A percentile compares a stretch with the other conserved stretches of the same genome.
These are phyloP conservation scores for Xylaria venustula DNA, from an alignment of 495 filamentous ascomycete species.

Conservation along the genomic window DNA sequence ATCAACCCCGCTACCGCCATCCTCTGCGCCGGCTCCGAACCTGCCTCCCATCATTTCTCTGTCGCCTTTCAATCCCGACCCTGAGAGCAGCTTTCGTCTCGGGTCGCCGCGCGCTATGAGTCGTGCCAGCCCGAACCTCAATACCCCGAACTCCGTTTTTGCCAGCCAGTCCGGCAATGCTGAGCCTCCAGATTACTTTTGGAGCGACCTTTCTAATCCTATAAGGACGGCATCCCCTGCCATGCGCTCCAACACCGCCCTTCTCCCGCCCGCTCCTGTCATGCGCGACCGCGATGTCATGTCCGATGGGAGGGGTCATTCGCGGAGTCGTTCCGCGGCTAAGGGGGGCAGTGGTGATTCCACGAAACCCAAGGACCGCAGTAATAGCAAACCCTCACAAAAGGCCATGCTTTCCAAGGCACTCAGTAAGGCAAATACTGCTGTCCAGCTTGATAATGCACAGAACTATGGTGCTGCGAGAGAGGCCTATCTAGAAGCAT, in stretches of 20 bases:
- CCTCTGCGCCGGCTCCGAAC: conserved; percentile 33
- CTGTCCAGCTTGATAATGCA: conserved; percentile 90
- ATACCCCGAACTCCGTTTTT: conserved; percentile 11
- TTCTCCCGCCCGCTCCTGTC: conserved; percentile 24
- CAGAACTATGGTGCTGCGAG: conserved; percentile 92
- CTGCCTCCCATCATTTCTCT: conserved; percentile 27
- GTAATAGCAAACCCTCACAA: conserved; percentile 56
- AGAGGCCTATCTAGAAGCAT: conserved; percentile 89
- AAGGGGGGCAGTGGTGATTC: conserved; percentile 43
- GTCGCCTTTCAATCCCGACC: conserved; percentile 23
- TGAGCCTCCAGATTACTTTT: conserved; percentile 20
- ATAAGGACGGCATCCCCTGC: conserved; percentile 10
- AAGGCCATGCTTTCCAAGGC: conserved; percentile 97
- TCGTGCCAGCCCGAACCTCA: conserved; percentile 15
- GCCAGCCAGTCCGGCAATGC: conserved; percentile 7
- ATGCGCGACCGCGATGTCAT: conserved; percentile 21
- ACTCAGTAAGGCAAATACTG: conserved; percentile 90
- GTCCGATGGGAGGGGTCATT: conserved; percentile 41
- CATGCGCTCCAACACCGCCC: conserved; percentile 14
- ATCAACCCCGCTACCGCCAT: conserved; percentile 29
- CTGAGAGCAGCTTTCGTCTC: conserved; percentile 19
- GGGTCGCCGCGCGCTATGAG: conserved; percentile 13
- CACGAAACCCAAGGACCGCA: conserved; percentile 32
- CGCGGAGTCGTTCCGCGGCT: conserved; percentile 47
- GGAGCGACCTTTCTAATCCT: conserved; percentile 18